Evolutionary conservation across 1,284 basidiomycete genomes (phyloP).

Genomic region (Rhodotorula sp.): DNA sequence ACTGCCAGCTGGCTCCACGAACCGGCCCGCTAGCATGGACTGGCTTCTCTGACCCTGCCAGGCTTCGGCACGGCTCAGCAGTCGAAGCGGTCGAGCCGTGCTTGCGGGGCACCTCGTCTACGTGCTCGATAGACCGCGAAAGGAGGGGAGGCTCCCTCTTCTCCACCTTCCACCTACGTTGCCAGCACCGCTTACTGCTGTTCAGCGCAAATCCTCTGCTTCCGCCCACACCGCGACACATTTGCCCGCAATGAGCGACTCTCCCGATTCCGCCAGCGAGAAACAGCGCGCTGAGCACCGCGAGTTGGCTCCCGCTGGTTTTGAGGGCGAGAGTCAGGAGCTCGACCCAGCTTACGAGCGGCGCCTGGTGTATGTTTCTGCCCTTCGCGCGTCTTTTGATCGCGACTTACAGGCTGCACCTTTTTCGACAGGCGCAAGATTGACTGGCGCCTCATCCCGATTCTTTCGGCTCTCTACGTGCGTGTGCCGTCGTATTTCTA

Average conservation of each 20-base stretch:
- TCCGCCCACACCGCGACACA: neutral
- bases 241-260: neutral
- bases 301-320: conserved; percentile 3
- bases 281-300: conserved; percentile 20
- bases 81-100: too few relatives aligned
- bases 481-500: too few relatives aligned
- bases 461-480: conserved; percentile 49
- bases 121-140: too few relatives aligned
- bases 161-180: too few relatives aligned
- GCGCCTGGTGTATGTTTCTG: neutral
- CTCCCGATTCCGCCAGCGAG: conserved; percentile 17
- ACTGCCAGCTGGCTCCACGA: too few relatives aligned
- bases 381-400: neutral
- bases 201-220: neutral
- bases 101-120: too few relatives aligned
- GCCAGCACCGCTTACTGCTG: too few relatives aligned
- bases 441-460: conserved; percentile 50
- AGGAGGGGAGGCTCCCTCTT: too few relatives aligned
- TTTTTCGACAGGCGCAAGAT: conserved; percentile 44
- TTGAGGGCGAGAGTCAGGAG: conserved; percentile 5
- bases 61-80: too few relatives aligned
- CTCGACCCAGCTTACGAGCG: conserved; percentile 17
- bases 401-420: neutral
- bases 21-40: too few relatives aligned
- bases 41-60: too few relatives aligned